Base-by-base conservation (phyloP, 2,329 filamentous ascomycete species). In the Fusarium illudens region DNA sequence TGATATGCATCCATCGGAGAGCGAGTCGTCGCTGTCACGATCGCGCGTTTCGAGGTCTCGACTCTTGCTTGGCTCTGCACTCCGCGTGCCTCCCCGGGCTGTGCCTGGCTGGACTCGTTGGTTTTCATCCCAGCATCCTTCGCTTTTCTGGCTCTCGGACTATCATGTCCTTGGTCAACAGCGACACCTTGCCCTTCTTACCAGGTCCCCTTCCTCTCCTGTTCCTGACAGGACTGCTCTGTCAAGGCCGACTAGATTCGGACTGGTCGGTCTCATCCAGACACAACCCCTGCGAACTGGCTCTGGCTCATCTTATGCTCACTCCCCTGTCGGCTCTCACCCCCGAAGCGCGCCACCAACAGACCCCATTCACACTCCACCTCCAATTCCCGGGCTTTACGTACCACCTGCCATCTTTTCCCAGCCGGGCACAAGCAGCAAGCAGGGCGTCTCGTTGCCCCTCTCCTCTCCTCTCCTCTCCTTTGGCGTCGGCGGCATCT, bases 301-400 rank as follows among this genome's bases (percentile, higher is more conserved):
- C 53, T 17, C 27, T 54, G 52, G 48, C 39, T 30, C 30, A 33
- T 42, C 58, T 54, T 68, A 68, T 68, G 19, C 49, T 12, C 56
- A 52, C 65, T 29, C 65, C 66, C 64, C 37, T 29, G 20, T 51
- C 17, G 7, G 33, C 22, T 32, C 33, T 62, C 29, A 53, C 60
- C 58, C 62, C 53, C 33, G 12, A 48, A 65, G n/a, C 64, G 60
- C 64, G 60, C 65, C 60, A 68, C 65, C 64, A 67, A 65, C 60
- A 27, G 59, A 50, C 54, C 52, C 25, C 58, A 37, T 49, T 58
- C 58, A 67, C n/a, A 64, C 44, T 58, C 51, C 61, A 65, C 36
- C 48, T 42, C 42, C 27, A 51, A 68, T 58, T 65, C 64, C 32
- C 49, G 52, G 39, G 50, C 22, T 39, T 53, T 62, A 50, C 48